phyloP scores from a whole-genome alignment of 768 basidiomycete species.

The Calvatia gigantea region DNA sequence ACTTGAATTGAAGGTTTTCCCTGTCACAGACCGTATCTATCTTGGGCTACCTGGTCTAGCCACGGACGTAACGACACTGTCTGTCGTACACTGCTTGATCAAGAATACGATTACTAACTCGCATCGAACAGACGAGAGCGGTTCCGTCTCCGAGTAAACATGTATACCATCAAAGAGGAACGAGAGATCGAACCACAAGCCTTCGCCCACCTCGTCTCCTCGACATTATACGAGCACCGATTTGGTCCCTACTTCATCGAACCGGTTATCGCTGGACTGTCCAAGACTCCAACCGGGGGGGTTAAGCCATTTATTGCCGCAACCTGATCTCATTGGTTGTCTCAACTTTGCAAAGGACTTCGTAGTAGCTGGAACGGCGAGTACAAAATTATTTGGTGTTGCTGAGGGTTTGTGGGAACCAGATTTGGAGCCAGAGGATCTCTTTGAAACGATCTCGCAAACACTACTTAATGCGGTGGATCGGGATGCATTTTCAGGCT shows the following conservation, averaged over 20 bases:
- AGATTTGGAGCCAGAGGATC: conserved; percentile 90
- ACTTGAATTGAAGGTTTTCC: conserved; percentile 62
- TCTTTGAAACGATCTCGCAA: conserved; percentile 98
- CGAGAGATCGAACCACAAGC: conserved; percentile 95
- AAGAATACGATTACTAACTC: conserved; percentile 8
- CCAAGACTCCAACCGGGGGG: conserved; percentile 65
- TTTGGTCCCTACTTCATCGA: conserved; percentile 97
- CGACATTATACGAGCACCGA: conserved; percentile 92
- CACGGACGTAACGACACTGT: conserved; percentile 92
- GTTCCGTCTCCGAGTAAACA: conserved; percentile 93
- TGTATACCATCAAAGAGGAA: conserved; percentile 99
- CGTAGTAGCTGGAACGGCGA: conserved; percentile 92
- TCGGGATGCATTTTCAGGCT: conserved; percentile 94
- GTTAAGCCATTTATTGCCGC: conserved; percentile 92
- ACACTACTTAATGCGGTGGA: conserved; percentile 94
- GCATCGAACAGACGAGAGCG: conserved; percentile 69
- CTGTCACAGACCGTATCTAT: conserved; percentile 89
- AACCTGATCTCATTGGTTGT: conserved; percentile 91
- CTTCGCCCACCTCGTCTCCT: conserved; percentile 92
- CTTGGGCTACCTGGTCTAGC: conserved; percentile 90
- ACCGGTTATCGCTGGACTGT: conserved; percentile 92
- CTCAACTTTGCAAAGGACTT: conserved; percentile 96
- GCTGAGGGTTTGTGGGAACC: conserved; percentile 99
- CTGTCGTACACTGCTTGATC: conserved; percentile 13
- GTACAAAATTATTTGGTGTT: conserved; percentile 90